Evolutionary conservation across 73 alveolate genomes (phyloP).

Genomic region (Vitrella brassicaformis): DNA sequence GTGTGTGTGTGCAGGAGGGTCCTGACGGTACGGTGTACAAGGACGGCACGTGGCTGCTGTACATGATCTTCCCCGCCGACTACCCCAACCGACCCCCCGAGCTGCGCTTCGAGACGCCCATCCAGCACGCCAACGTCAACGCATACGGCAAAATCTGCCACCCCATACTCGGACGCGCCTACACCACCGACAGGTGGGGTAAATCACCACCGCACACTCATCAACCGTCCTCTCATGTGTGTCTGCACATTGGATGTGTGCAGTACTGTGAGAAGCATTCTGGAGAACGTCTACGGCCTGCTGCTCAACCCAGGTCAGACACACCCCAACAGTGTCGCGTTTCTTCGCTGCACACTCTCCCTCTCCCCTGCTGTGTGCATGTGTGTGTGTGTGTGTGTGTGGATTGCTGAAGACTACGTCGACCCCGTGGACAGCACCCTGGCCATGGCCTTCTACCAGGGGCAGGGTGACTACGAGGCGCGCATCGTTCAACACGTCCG

Average conservation of each 20-base stretch:
- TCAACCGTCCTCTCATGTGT: no score
- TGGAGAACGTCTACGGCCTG: neutral
- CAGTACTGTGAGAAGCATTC: neutral
- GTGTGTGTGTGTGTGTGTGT: no score
- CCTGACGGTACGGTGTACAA: neutral
- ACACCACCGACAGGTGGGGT: slow-evolving; percentile 1
- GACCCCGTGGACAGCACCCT: no score
- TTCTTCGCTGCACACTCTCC: no score
- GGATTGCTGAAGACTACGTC: no score
- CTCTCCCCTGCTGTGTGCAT: no score
- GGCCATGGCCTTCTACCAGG: slow-evolving; percentile 8
- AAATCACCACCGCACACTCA: no score
- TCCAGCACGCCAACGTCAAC: slow-evolving; percentile 1
- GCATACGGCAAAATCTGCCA: slow-evolving; percentile 2
- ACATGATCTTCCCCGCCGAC: neutral
- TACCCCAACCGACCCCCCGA: neutral
- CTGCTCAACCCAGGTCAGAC: neutral
- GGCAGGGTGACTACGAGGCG: neutral
- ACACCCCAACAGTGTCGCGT: no score
- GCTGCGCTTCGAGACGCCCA: neutral
- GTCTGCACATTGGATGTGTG: no score
- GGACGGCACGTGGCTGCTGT: neutral
- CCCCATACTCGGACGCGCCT: neutral
- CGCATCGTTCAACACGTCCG: slow-evolving; percentile 2
- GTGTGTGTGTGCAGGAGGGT: neutral